A percentile compares a stretch with the other conserved stretches of the same genome.
These are phyloP conservation scores for Trichoderma semiorbis DNA, from an alignment of 2,329 filamentous ascomycete genomes.

Conservation along the genomic window DNA sequence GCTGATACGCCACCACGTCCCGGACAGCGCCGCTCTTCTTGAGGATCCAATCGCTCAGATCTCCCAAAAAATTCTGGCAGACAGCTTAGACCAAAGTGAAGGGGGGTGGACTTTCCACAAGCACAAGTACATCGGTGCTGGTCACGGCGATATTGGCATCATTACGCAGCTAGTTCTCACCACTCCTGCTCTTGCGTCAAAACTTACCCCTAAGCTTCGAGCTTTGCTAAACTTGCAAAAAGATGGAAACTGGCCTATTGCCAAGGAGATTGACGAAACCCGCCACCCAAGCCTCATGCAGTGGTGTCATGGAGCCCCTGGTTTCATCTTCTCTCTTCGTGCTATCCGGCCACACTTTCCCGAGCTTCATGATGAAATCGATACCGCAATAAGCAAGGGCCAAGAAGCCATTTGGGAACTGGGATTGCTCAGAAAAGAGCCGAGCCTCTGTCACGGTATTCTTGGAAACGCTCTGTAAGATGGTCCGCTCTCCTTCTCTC, in stretches of 20 bases:
- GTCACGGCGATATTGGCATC: conserved; percentile 66
- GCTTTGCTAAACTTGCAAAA: conserved; percentile 58
- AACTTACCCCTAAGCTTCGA: conserved; percentile 51
- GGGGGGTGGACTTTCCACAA: conserved; percentile 61
- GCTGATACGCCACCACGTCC: conserved; percentile 56
- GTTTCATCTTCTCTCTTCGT: conserved; percentile 56
- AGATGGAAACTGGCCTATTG: conserved; percentile 59
- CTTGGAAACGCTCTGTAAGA: conserved; percentile 61
- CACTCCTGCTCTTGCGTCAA: conserved; percentile 50
- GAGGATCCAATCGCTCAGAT: conserved; percentile 55
- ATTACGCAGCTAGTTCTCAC: conserved; percentile 65
- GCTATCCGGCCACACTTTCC: conserved; percentile 56
- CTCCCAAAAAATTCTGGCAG: conserved; percentile 56
- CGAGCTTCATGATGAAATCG: conserved; percentile 49
- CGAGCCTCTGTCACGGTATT: conserved; percentile 64
- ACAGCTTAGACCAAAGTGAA: conserved; percentile 36
- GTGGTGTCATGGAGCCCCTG: conserved; percentile 66
- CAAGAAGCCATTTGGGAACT: conserved; percentile 53
- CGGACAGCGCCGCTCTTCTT: conserved; percentile 44
- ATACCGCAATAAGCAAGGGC: conserved; percentile 48
- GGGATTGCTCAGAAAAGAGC: conserved; percentile 60
- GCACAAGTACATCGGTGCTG: conserved; percentile 61
- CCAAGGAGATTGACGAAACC: conserved; percentile 37
- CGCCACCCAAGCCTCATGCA: conserved; percentile 42
- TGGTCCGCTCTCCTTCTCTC: too few relatives aligned